Evolutionary conservation across 2,329 filamentous ascomycete species (phyloP).

Genomic region (Biscogniauxia mediterranea): DNA sequence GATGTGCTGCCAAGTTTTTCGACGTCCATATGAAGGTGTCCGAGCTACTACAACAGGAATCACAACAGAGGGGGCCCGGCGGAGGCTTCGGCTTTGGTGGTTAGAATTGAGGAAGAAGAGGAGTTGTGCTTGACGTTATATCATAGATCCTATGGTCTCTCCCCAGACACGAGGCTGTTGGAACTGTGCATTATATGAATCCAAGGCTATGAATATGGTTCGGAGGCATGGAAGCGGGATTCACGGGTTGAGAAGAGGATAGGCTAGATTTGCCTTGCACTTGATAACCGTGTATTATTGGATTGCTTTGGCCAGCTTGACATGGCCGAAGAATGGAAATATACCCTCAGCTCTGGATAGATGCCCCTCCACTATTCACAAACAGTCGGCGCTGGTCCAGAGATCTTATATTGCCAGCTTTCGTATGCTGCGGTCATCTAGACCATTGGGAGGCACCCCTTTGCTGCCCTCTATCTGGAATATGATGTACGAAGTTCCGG

Average conservation of each 20-base stretch:
- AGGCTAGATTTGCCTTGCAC: neutral
- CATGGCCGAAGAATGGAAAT: constrained; percentile 11
- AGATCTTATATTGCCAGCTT: neutral
- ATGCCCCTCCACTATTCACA: neutral
- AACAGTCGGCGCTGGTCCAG: neutral
- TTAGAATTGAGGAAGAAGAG: constrained; percentile 11
- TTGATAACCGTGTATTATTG: constrained; percentile 6
- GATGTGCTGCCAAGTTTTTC: constrained; percentile 97
- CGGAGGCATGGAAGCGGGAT: neutral
- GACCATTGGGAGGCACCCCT: neutral
- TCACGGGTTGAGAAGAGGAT: neutral
- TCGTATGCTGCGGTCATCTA: neutral
- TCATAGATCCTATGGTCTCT: neutral
- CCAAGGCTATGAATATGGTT: neutral
- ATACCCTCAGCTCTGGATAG: constrained; percentile 11
- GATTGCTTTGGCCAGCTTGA: constrained; percentile 6
- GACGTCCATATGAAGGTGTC: constrained; percentile 97
- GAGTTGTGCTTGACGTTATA: neutral
- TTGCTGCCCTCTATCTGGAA: neutral
- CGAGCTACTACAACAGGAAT: constrained; percentile 92
- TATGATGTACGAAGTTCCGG: neutral
- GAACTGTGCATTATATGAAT: constrained; percentile 13
- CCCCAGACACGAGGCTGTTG: neutral
- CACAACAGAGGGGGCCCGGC: constrained; percentile 62
- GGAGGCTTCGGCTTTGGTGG: constrained; percentile 48